These are phyloP conservation scores for Ophiostoma fasciatum DNA, from an alignment of 2,329 filamentous ascomycete genomes.

Conservation along the genomic window DNA sequence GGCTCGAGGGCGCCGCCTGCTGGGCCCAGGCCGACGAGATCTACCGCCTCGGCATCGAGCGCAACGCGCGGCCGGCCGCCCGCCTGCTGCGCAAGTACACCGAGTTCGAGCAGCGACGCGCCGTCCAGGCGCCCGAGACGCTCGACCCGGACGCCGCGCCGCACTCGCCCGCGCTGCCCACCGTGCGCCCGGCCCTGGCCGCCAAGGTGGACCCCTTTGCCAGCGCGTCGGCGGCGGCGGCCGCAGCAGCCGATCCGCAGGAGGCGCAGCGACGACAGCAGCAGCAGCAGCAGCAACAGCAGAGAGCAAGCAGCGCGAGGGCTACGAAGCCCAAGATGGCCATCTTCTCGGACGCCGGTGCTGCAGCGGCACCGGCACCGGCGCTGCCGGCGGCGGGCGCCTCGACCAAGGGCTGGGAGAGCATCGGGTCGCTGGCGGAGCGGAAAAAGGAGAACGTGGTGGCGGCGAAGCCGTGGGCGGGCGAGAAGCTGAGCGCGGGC, in stretches of 20 bases:
- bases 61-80: conserved; percentile 68
- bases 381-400: conserved; percentile 36
- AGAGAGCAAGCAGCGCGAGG: too few species aligned
- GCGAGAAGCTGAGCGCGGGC: conserved; percentile 76
- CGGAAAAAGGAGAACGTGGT: conserved; percentile 88
- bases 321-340: conserved; percentile 66
- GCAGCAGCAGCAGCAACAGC: conserved; percentile 8
- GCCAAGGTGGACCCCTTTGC: conserved; percentile 77
- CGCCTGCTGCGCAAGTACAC: conserved; percentile 77
- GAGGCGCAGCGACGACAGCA: conserved; percentile 19
- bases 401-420: conserved; percentile 71
- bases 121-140: conserved; percentile 44
- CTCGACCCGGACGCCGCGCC: conserved; percentile 35
- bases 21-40: conserved; percentile 92
- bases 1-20: conserved; percentile 70
- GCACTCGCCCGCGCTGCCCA: conserved; percentile 74
- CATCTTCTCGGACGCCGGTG: conserved; percentile 73
- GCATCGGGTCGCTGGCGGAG: conserved; percentile 70
- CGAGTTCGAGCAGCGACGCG: conserved; percentile 70
- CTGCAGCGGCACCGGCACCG: conserved; percentile 35
- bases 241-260: conserved; percentile 46
- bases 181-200: conserved; percentile 66
- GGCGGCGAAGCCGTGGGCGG: conserved; percentile 79
- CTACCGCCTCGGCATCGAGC: conserved; percentile 77
- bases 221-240: conserved; percentile 30